Base-by-base conservation (phyloP, 345 rosid genomes). In the Kernera saxatilis region DNA sequence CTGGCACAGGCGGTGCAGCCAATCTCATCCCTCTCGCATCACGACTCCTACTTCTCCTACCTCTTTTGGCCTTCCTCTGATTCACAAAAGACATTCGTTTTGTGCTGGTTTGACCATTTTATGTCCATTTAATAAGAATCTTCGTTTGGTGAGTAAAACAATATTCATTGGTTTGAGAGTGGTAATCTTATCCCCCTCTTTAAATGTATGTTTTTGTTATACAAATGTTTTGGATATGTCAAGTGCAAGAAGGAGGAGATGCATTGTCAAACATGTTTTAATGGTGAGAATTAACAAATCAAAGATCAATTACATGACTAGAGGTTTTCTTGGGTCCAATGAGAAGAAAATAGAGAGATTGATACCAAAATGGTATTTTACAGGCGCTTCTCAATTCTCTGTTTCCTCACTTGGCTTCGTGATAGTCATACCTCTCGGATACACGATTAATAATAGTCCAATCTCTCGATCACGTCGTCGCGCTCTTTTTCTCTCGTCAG, bases 41-140 rank as follows among this genome's bases (percentile, higher is more conserved):
- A 1, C 64, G 51, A 21, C 36, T 75, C 49, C 36, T 75, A 37
- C 50, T 69, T 69, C 56, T 75, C 23, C 3, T 75, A 25, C 23
- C 79, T 43, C 57, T 69, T 62, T 51, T 75, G 26, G 79, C 70
- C 40, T 75, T 75, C 51, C 57, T 75, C 15, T 75, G 36, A 75
- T 8, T 46, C 37, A 74, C 43, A 44, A 9, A 49, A 26, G 60
- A 17, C 62, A 12, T 58, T 66, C 5, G 11, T 39, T 67, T 73
- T 57, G 45, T 57, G 61, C 39, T 74, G 59, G 61, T 29, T 74
- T 74, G 78, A 57, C 13, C 26, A 50, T 58, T 32, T 58, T 10
- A 1, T 57, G 72, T 66, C 22, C 7, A 49, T 14, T 63, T 0
- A 15, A 52, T 39, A 52, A 72, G 3, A 52, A 52, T 29, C 27